phyloP scores from a whole-genome alignment of 805 yeast species.

The Monosporozyma aerobia region DNA sequence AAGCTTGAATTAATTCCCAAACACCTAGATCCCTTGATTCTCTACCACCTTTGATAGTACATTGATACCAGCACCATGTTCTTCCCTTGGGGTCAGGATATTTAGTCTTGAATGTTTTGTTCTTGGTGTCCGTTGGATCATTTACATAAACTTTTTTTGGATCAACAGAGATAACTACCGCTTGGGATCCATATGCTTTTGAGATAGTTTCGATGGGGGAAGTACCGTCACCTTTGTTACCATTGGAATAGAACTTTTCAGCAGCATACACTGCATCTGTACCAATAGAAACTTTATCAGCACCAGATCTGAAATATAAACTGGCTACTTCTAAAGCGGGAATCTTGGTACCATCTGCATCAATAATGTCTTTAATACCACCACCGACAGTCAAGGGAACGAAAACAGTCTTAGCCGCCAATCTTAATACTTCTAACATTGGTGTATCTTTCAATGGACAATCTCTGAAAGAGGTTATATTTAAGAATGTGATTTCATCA shows the following conservation, averaged over 20 bases:
- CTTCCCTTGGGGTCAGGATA: constrained; percentile 85
- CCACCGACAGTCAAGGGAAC: constrained; percentile 99
- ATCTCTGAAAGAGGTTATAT: constrained; percentile 91
- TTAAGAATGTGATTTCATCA: constrained; percentile 90
- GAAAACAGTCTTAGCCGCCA: constrained; percentile 81
- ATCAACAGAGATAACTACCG: constrained; percentile 97
- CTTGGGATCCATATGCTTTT: constrained; percentile 87
- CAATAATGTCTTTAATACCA: constrained; percentile 85
- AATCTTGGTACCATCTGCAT: constrained; percentile 69
- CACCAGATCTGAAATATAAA: constrained; percentile 89
- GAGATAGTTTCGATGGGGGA: constrained; percentile 93
- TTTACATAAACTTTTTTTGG: constrained; percentile 78
- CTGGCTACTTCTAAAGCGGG: constrained; percentile 89
- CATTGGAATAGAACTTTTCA: constrained; percentile 59
- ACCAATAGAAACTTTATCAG: constrained; percentile 97
- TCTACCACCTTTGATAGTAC: constrained; percentile 95
- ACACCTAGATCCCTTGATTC: constrained; percentile 87
- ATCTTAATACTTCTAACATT: constrained; percentile 79
- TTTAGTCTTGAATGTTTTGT: constrained; percentile 54
- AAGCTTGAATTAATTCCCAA: constrained; percentile 75
- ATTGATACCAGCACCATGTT: constrained; percentile 84
- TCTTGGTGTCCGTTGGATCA: constrained; percentile 47
- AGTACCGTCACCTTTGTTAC: constrained; percentile 52
- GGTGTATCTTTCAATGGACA: constrained; percentile 91
- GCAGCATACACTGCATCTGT: constrained; percentile 93